phyloP scores from a whole-genome alignment of 2,329 filamentous ascomycete species.

The Botrytis deweyae region DNA sequence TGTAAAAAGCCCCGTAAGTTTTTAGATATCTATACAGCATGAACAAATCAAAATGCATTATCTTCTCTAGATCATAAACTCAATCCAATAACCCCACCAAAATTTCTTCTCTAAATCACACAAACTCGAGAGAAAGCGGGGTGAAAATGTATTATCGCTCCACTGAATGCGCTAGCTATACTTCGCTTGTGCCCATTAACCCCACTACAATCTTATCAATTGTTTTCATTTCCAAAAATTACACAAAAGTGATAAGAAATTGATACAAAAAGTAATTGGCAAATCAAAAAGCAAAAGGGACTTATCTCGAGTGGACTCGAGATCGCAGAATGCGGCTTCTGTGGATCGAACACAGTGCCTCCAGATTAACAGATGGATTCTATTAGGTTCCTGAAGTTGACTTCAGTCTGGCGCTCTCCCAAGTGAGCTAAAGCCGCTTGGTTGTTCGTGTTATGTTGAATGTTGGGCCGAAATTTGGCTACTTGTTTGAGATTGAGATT shows the following conservation, averaged over 20 bases:
- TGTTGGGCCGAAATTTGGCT: accelerated
- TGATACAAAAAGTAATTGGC: no score
- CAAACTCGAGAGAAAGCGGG: neutral
- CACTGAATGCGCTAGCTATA: neutral
- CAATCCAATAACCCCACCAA: neutral
- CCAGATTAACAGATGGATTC: constrained; percentile 20
- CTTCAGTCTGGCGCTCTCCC: constrained; percentile 24
- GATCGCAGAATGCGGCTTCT: constrained; percentile 22
- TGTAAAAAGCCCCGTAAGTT: neutral
- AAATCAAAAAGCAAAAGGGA: neutral
- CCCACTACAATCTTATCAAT: neutral
- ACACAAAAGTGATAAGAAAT: neutral
- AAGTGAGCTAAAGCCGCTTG: constrained; percentile 24
- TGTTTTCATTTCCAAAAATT: neutral
- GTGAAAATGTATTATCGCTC: neutral
- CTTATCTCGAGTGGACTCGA: neutral
- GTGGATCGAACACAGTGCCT: constrained; percentile 22
- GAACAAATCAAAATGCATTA: neutral
- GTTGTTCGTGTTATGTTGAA: neutral
- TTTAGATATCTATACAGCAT: neutral
- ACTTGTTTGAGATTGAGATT: neutral
- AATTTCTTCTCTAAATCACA: neutral
- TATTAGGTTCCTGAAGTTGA: neutral
- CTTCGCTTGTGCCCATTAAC: neutral
- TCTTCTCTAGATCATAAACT: neutral